These are phyloP conservation scores for Phytophthora pluvialis DNA, from an alignment of 352 stramenopile genomes.

Conservation along the genomic window DNA sequence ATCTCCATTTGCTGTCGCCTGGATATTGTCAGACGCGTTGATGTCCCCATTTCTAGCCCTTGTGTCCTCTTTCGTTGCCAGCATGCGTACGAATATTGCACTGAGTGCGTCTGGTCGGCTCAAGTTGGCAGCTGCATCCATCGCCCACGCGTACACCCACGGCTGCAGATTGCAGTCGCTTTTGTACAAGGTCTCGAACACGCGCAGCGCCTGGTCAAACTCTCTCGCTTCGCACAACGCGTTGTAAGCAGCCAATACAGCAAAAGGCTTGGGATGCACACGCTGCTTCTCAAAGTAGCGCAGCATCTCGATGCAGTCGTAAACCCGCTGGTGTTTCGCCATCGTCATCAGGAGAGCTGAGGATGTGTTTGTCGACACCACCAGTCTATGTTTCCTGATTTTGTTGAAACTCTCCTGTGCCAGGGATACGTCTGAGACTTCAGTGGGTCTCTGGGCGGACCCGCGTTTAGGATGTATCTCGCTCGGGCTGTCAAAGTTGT, in stretches of 20 bases:
- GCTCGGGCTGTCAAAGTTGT: background rate
- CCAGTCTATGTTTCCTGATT: background rate
- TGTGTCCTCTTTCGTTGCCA: background rate
- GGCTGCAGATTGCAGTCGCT: conserved; percentile 61
- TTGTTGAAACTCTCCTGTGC: background rate
- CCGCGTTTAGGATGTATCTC: background rate
- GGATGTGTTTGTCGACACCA: background rate
- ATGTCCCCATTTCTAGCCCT: background rate
- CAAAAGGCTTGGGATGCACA: background rate
- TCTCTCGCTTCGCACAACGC: conserved; percentile 52
- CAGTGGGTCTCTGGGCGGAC: background rate
- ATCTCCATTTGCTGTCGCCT: background rate
- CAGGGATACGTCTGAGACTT: background rate
- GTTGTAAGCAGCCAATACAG: conserved; percentile 5
- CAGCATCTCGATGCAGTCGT: conserved; percentile 17
- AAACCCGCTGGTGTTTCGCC: conserved; percentile 2
- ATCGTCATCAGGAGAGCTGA: conserved; percentile 1
- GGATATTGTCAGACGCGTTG: background rate
- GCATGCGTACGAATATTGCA: conserved; percentile 33
- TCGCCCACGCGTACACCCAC: conserved; percentile 74
- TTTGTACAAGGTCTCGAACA: conserved; percentile 78
- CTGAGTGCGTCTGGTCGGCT: conserved; percentile 69
- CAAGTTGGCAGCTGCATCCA: conserved; percentile 65
- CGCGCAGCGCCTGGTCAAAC: conserved; percentile 55
- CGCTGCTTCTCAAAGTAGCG: conserved; percentile 9